A percentile compares a stretch with the other conserved stretches of the same genome.
phyloP scores from a whole-genome alignment of 176 grass and related monocot genomes.

The Poa pratensis region DNA sequence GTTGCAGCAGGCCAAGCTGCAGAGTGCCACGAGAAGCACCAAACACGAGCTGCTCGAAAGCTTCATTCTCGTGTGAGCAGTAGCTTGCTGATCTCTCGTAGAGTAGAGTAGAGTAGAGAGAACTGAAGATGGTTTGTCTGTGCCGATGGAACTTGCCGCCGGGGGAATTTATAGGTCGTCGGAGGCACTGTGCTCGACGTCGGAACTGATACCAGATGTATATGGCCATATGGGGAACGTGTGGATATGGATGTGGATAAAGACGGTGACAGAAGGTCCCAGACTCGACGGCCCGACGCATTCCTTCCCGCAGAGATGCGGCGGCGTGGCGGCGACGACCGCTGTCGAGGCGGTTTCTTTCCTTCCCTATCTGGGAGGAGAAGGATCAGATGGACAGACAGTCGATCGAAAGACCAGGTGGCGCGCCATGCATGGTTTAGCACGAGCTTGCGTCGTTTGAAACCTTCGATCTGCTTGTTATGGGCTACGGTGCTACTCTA shows the following conservation, averaged over 20 bases:
- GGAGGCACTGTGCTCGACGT: slow-evolving; percentile 7
- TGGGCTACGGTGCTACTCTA: neutral
- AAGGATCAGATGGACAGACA: neutral
- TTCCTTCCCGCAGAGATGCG: slow-evolving; percentile 21
- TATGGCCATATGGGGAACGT: neutral
- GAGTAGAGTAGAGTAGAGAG: neutral
- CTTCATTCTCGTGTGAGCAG: slow-evolving; percentile 14
- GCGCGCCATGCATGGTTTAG: neutral
- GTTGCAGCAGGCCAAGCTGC: slow-evolving; percentile 16
- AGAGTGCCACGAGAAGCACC: slow-evolving; percentile 41
- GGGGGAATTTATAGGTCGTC: slow-evolving; percentile 10
- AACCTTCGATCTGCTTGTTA: neutral
- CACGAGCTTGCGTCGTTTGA: neutral
- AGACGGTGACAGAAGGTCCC: neutral
- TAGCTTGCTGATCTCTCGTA: neutral
- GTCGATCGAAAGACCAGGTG: neutral
- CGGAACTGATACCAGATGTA: slow-evolving; percentile 9
- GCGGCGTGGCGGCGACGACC: slow-evolving; percentile 40
- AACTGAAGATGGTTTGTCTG: neutral
- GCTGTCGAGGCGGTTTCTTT: neutral
- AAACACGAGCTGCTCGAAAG: slow-evolving; percentile 27
- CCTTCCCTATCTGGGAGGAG: neutral
- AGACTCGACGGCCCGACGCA: neutral
- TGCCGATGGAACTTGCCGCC: neutral
- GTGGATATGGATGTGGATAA: slow-evolving; percentile 40